Evolutionary conservation across 2,329 filamentous ascomycete genomes (phyloP).

Genomic region (Alternaria incomplexa): DNA sequence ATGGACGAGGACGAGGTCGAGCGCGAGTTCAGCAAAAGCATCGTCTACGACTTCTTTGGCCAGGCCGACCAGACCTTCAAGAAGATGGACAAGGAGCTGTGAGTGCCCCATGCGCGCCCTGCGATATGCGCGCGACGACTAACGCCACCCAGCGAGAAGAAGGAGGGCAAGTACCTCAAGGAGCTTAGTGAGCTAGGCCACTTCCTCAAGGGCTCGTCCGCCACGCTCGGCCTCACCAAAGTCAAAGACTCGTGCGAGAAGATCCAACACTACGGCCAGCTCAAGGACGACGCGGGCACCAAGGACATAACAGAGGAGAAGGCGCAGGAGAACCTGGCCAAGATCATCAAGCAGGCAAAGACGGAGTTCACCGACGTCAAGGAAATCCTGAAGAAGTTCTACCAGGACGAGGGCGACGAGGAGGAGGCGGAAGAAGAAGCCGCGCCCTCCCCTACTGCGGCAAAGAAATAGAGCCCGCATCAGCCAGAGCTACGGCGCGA

Average conservation of each 20-base stretch:
- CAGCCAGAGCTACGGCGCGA: slow-evolving; percentile 10
- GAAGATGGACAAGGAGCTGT: slow-evolving; percentile 85
- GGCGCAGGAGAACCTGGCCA: slow-evolving; percentile 70
- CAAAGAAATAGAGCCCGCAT: background rate
- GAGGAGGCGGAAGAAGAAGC: slow-evolving; percentile 48
- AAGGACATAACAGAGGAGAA: slow-evolving; percentile 69
- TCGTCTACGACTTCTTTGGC: slow-evolving; percentile 91
- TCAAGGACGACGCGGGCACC: slow-evolving; percentile 78
- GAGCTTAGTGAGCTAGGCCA: slow-evolving; percentile 85
- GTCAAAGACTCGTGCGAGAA: slow-evolving; percentile 94
- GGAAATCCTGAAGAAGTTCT: slow-evolving; percentile 73
- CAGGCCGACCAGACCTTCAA: slow-evolving; percentile 86
- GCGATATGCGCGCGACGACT: slow-evolving; percentile 6
- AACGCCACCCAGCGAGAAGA: slow-evolving; percentile 60
- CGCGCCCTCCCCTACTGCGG: background rate
- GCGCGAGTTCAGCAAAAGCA: slow-evolving; percentile 84
- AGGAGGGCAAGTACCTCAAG: slow-evolving; percentile 63
- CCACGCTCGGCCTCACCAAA: slow-evolving; percentile 87
- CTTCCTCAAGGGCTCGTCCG: slow-evolving; percentile 96
- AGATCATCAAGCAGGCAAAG: slow-evolving; percentile 75
- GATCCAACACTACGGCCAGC: slow-evolving; percentile 90
- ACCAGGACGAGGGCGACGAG: slow-evolving; percentile 55
- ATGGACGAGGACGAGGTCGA: slow-evolving; percentile 94
- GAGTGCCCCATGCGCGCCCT: slow-evolving; percentile 54
- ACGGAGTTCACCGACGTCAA: slow-evolving; percentile 78